Base-by-base conservation (phyloP, 257 asterid genomes). In the Dorcoceras hygrometricum region DNA sequence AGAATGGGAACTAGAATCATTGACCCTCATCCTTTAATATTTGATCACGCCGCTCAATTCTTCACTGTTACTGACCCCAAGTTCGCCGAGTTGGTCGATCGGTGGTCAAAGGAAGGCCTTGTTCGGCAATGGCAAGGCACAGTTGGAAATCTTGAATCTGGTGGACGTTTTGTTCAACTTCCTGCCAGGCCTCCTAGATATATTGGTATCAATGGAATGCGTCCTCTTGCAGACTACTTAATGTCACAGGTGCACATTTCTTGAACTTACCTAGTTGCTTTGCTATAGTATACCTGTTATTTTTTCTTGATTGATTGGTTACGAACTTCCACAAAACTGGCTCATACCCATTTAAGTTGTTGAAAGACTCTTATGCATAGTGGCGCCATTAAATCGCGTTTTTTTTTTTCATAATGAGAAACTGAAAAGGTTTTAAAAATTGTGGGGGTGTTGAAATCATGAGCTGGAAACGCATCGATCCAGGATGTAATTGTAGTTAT, bases 21-120 rank as follows among this genome's bases (percentile, higher is more conserved):
- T 66, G 97, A 83, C 73, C 93, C 90, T 18, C 84, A 84, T 81
- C 62, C 82, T 62, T 71, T 92, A 69, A 70, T 77, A 63, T 89
- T 89, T 77, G 98, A 92, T 72, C 96, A 92, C 70, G 97, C 96
- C 9, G 95, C 97, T 69, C 98, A 92, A 84, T 92, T 92, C 83
- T 92, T 92, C 77, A 92, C 96, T 0, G 91, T 82, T 61, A 80
- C 75, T 43, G 88, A 89, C 60, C 89, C 95, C 53, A 67, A 65
- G 66, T 89, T 92, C 68, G 86, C 74, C 27, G 88, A 90, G 80
- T 78, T 92, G 72, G 96, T 89, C 65, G 85, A 75, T 55, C 75
- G 32, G 28, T 92, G 98, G 98, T 78, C 84, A 70, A 74, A 80
- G 64, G 71, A 80, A 43, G 96, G 82, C 64, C 84, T 89, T 71